Conservation (phyloP, 768 basidiomycete species). For the Fomitopsis serialis region DNA sequence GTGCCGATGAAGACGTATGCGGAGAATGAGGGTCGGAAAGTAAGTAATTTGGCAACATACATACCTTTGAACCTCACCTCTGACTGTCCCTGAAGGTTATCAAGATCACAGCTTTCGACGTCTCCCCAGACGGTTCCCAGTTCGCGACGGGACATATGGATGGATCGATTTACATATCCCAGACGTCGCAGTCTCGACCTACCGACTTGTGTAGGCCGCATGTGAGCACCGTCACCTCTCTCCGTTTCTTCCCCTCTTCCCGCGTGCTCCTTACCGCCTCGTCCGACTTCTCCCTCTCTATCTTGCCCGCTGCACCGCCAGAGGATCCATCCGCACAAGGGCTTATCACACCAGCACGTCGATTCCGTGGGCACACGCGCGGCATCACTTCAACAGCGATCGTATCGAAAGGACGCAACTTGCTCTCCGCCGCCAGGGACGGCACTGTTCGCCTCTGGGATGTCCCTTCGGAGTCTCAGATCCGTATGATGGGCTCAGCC, state of each 20-base stretch:
- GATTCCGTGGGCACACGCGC: slow-evolving; percentile 60
- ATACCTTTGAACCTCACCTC: slow-evolving; percentile 26
- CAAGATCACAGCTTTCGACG: slow-evolving; percentile 58
- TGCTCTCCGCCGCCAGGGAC: slow-evolving; percentile 66
- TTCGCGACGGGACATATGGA: slow-evolving; percentile 59
- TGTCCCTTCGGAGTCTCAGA: slow-evolving; percentile 46
- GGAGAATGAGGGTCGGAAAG: slow-evolving; percentile 25
- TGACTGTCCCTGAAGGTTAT: slow-evolving; percentile 7
- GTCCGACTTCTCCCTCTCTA: slow-evolving; percentile 59
- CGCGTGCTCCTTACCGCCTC: slow-evolving; percentile 67
- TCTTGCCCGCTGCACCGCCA: slow-evolving; percentile 55
- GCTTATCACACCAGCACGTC: slow-evolving; percentile 47
- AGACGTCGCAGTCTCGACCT: slow-evolving; percentile 14
- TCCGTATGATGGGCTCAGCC: slow-evolving; percentile 34
- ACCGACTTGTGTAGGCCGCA: slow-evolving; percentile 36
- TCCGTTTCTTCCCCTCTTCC: slow-evolving; percentile 67
- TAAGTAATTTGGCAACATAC: background rate
- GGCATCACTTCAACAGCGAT: slow-evolving; percentile 61
- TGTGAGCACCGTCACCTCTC: slow-evolving; percentile 47
- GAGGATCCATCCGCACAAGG: slow-evolving; percentile 11
- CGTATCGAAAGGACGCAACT: slow-evolving; percentile 57
- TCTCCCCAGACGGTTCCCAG: slow-evolving; percentile 52
- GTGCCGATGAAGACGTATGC: slow-evolving; percentile 48
- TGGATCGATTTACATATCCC: slow-evolving; percentile 48
- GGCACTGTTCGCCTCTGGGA: slow-evolving; percentile 72